Conservation (phyloP, 75 land plant species). For the Isoetes taiwanensis region DNA sequence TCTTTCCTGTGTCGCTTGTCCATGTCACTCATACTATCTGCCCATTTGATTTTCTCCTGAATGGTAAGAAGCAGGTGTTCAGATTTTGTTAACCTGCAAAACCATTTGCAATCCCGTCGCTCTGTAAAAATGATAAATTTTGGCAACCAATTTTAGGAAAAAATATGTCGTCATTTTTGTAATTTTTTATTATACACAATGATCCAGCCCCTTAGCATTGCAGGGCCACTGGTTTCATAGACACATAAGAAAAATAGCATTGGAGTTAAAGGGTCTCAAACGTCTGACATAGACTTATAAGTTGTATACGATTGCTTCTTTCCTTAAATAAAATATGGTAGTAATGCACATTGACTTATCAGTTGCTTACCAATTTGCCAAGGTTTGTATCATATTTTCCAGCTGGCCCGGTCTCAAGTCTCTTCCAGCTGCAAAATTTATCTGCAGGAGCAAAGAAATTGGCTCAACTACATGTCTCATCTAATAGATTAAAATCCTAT, state of each 20-base stretch:
- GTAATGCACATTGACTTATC: background rate
- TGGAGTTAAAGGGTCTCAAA: no score
- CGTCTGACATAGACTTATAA: no score
- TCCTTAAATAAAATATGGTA: no score
- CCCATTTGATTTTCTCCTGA: conserved; percentile 99
- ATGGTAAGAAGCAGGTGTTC: conserved; percentile 68
- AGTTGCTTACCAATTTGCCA: conserved; percentile 50
- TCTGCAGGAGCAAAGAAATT: conserved; percentile 24
- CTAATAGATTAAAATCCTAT: background rate
- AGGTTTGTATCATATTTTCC: conserved; percentile 66
- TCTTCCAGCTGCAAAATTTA: conserved; percentile 97
- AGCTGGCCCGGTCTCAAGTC: conserved; percentile 92
- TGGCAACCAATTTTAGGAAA: no score
- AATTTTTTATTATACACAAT: no score
- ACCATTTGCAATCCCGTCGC: no score
- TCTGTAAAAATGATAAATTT: no score
- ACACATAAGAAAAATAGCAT: no score
- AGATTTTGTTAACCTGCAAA: conserved; percentile 67
- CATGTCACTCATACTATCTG: conserved; percentile 76
- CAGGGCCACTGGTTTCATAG: no score
- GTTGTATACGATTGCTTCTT: no score
- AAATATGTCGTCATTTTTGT: no score
- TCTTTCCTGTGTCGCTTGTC: conserved; percentile 75
- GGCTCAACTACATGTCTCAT: background rate
- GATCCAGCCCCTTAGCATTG: no score